Evolutionary conservation across 371 early-diverging fungal genomes (phyloP), one percentile per base, ranked within the genome.

Genomic region (Mortierella sp.): DNA sequence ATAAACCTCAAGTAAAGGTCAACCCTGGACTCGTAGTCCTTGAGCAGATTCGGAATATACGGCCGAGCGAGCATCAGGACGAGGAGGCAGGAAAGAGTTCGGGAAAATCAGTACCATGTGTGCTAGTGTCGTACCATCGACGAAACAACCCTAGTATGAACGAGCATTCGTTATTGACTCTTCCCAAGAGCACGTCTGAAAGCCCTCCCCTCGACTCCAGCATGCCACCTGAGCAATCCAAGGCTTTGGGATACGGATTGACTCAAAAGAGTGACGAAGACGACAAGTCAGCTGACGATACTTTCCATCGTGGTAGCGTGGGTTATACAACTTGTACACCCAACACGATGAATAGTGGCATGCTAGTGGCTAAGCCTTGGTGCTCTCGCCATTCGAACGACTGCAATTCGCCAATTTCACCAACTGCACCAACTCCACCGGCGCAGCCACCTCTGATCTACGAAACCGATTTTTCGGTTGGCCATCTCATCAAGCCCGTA

Each of bases 71-170:
- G 9, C 8, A 37, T 5, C 6, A 54, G 35, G 26, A 37, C 32
- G 62, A 47, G 11, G 73, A 43, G n/a, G 66, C 11, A 18, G 57
- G 10, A 32, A 26, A 37, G 52, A 20, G 52, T 1, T 40, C 43
- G 32, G 60, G 52, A 35, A 45, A 24, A n/a, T 47, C 45, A 26
- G 60, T 49, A 28, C 81, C 81, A 0, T 81, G 81, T 60, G 81
- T 81, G 0, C 28, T 81, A 28, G 70, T 75, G 22, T 81, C 81
- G 3, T 81, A 76, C 47, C 81, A 75, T 60, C 81, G 81, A 30
- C 68, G 67, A n/a, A 40, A 59, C 54, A 54, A 54, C 26, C 54
- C 54, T 54, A 24, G n/a, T 8, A 12, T 24, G 26, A 24, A 54
- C 26, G 54, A 54, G 54, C 54, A 54, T 8, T 54, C 54, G 26